These are phyloP conservation scores for Vaccinium vitisidaea DNA, from an alignment of 148 eudicot species.

Conservation along the genomic window DNA sequence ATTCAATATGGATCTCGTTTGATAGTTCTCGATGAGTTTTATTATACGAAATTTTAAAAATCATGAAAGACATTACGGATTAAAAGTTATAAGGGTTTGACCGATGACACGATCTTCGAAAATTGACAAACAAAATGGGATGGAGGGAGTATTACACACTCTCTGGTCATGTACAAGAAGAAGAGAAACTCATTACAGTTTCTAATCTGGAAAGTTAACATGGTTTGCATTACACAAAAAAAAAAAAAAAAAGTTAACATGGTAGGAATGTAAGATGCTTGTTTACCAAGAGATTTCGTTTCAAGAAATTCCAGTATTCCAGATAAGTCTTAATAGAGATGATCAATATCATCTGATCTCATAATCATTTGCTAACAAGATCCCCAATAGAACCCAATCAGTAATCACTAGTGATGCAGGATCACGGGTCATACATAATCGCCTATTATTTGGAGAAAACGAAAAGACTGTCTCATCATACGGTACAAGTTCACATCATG, in stretches of 20 bases:
- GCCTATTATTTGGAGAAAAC: neutral
- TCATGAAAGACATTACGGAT: too few species aligned
- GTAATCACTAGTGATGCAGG: neutral
- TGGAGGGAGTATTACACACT: too few species aligned
- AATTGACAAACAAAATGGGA: too few species aligned
- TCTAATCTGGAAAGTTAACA: neutral
- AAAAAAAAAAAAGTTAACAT: too few species aligned
- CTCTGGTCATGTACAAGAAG: too few species aligned
- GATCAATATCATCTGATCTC: slow-evolving; percentile 1
- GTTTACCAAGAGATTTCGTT: neutral
- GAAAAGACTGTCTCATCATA: neutral
- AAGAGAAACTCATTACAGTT: neutral
- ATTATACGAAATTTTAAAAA: too few species aligned
- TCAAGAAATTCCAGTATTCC: neutral
- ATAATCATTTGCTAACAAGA: neutral
- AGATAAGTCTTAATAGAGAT: neutral
- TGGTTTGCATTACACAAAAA: too few species aligned
- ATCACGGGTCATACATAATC: neutral
- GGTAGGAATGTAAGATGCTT: neutral
- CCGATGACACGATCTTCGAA: too few species aligned
- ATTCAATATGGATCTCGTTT: too few species aligned
- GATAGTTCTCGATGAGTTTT: too few species aligned
- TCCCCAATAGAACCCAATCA: neutral
- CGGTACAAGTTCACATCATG: neutral
- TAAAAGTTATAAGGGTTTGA: too few species aligned